phyloP scores from a whole-genome alignment of 83 land plant genomes.

The Picea engelmannii region DNA sequence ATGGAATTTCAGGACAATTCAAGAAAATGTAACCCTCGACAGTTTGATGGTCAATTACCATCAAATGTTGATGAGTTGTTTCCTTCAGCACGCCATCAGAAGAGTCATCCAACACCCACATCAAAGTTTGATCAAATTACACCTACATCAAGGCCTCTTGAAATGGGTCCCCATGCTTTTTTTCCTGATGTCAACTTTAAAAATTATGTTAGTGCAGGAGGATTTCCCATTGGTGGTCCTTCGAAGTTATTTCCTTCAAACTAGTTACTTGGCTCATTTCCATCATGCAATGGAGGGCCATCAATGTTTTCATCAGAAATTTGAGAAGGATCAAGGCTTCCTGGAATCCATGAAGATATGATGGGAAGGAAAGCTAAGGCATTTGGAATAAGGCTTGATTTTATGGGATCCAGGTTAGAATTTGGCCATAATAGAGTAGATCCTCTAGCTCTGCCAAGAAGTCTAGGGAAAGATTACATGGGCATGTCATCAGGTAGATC shows the following conservation, averaged over 20 bases:
- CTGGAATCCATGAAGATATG: too few relatives aligned
- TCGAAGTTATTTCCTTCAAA: conserved; percentile 11
- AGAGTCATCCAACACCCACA: too few relatives aligned
- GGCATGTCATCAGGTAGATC: conserved; percentile 18
- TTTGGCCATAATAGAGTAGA: conserved; percentile 35
- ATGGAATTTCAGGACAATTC: too few relatives aligned
- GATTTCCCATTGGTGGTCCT: not conserved
- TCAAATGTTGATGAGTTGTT: too few relatives aligned
- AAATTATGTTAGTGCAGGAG: not conserved
- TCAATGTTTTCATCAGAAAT: not conserved
- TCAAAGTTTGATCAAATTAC: too few relatives aligned
- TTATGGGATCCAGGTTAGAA: not conserved
- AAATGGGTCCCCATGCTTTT: conserved; percentile 29
- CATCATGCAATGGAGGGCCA: conserved; percentile 24
- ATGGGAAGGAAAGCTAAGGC: too few relatives aligned
- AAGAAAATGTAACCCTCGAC: too few relatives aligned
- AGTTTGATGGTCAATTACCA: too few relatives aligned
- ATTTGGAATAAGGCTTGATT: too few relatives aligned
- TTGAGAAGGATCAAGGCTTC: too few relatives aligned
- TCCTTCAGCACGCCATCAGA: too few relatives aligned
- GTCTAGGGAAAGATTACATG: conserved; percentile 44
- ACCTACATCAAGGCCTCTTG: conserved; percentile 9
- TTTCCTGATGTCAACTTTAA: not conserved
- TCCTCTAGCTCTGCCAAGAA: conserved; percentile 31
- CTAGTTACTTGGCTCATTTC: conserved; percentile 9